Conservation (phyloP, 192 early-diverging fungal genomes). For the Helicostylum pulchrum region DNA sequence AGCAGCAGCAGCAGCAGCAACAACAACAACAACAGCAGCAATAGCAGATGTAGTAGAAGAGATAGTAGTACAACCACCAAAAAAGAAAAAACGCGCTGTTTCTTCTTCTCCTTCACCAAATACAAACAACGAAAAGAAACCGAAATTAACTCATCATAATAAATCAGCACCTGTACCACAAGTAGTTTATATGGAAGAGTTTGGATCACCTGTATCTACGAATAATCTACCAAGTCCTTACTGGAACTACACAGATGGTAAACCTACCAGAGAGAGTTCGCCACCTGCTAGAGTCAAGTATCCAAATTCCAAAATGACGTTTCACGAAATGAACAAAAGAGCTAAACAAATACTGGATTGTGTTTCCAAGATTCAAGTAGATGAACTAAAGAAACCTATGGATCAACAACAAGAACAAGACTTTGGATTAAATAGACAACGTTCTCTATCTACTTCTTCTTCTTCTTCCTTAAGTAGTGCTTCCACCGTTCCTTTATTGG, state of each 20-base stretch:
- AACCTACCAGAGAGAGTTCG: slow-evolving; percentile 18
- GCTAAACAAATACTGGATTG: slow-evolving; percentile 63
- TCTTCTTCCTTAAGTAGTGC: slow-evolving; percentile 35
- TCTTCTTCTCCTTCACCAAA: slow-evolving; percentile 1
- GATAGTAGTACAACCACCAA: not conserved
- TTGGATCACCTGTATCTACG: not conserved
- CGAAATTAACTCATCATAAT: not conserved
- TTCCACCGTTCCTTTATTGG: slow-evolving; percentile 24
- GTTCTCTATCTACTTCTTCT: not conserved
- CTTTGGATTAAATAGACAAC: not conserved
- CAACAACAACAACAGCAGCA: not conserved
- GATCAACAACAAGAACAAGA: not conserved
- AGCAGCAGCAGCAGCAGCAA: slow-evolving; percentile 17
- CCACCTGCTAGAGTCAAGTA: slow-evolving; percentile 50
- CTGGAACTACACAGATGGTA: slow-evolving; percentile 4
- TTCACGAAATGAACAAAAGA: slow-evolving; percentile 64
- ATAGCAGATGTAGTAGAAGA: not conserved
- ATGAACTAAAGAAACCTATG: not conserved
- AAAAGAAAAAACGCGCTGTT: not conserved
- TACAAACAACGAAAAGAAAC: not conserved
- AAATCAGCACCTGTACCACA: not conserved
- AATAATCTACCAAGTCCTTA: not conserved
- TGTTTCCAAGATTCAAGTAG: slow-evolving; percentile 46
- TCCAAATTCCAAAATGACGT: slow-evolving; percentile 48
- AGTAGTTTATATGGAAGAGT: not conserved